A percentile compares a stretch with the other conserved stretches of the same genome.
phyloP scores from a whole-genome alignment of 495 filamentous ascomycete species.

The Penicillium odoratum region DNA sequence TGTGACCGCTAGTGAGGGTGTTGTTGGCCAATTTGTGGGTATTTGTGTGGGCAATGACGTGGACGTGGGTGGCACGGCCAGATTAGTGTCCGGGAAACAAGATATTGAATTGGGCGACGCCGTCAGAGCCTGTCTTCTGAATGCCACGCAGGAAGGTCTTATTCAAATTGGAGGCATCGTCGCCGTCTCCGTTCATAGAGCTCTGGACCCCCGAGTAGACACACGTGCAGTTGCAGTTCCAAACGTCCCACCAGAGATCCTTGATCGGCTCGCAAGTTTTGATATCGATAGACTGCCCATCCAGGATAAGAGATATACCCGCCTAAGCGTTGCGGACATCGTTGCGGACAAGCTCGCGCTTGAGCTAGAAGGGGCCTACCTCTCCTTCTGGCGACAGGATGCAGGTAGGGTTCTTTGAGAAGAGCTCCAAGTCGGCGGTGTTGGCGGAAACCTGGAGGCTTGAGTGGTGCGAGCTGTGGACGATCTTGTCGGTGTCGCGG shows the following conservation, averaged over 20 bases:
- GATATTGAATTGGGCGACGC: constrained; percentile 48
- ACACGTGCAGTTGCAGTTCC: constrained; percentile 57
- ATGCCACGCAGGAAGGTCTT: constrained; percentile 52
- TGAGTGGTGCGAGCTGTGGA: background rate
- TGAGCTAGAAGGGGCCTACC: constrained; percentile 34
- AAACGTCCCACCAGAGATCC: constrained; percentile 53
- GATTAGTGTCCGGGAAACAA: constrained; percentile 55
- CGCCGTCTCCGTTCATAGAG: constrained; percentile 25
- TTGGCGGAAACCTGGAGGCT: background rate
- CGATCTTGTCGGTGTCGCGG: background rate
- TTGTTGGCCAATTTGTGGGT: constrained; percentile 45
- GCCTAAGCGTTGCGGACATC: constrained; percentile 47
- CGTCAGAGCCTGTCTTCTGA: constrained; percentile 45
- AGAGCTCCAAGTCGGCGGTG: constrained; percentile 25
- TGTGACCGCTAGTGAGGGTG: constrained; percentile 48
- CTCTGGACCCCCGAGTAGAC: constrained; percentile 43
- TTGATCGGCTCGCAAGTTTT: constrained; percentile 51
- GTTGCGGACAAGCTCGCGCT: constrained; percentile 51
- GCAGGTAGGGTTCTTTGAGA: constrained; percentile 22
- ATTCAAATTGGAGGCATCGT: constrained; percentile 41
- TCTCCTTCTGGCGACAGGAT: constrained; percentile 30
- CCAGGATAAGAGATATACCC: constrained; percentile 53
- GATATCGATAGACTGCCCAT: constrained; percentile 57
- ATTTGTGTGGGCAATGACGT: constrained; percentile 48
- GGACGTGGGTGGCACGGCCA: constrained; percentile 50